Base-by-base conservation (phyloP, 192 early-diverging fungal species). In the Entomortierella parvispora region DNA sequence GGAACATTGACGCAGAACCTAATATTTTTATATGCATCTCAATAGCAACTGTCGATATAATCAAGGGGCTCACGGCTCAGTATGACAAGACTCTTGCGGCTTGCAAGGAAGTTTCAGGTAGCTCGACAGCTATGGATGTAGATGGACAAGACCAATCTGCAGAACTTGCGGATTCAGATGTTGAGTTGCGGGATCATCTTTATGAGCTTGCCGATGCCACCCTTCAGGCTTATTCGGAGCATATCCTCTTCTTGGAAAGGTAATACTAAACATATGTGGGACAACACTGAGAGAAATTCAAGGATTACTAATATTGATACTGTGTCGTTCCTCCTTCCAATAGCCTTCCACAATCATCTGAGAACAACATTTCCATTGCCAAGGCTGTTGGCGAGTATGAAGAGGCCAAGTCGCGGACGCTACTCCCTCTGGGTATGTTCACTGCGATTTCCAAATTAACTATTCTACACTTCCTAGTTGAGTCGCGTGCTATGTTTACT, bases 131-230 rank as follows among this genome's bases (percentile, higher is more conserved):
- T 15, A 68, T 77, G 66, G 74, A 80, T 4, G 14, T 62, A 18
- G 59, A 67, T 40, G 64, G 42, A 25, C 20, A 20, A 4, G 65
- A 47, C 12, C 17, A 11, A 1, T 12, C 22, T 4, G 47, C 14
- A 9, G 42, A 40, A 45, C 48, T 42, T 10, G 22, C 68, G 5
- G 26, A 42, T 31, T 22, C 66, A 11, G 64, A 25, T 18, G 14
- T 4, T 46, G 69, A 71, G 15, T 53, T 80, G 12, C 53, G 47
- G 37, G 65, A 80, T 17, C 79, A 80, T 28, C 53, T 80, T 8
- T 80, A 51, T 12, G 69, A 72, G 20, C 69, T 80, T 18, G 79
- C 79, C 5, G 79, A 80, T 62, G 59, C 68, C 1, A 45, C 70
- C n/a, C 42, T 80, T 9, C 69, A 80, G 26, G 79, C 79, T 15